Conservation (phyloP, 1,284 basidiomycete species). For the Cutaneotrichosporon dermatis region DNA sequence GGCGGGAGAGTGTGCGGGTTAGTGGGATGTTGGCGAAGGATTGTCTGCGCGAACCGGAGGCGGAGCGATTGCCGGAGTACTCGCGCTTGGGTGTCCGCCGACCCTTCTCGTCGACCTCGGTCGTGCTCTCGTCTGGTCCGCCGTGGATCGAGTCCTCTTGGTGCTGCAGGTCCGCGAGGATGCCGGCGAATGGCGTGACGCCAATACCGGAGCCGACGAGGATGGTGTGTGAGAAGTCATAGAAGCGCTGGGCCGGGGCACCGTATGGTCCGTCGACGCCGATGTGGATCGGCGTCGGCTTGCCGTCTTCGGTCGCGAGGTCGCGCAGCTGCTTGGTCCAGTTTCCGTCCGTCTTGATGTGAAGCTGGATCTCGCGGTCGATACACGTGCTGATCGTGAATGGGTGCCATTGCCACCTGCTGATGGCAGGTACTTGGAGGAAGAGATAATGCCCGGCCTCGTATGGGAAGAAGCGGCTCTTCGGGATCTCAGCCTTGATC, state of each 20-base stretch:
- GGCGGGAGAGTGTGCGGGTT: constrained; percentile 2
- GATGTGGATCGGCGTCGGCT: constrained; percentile 16
- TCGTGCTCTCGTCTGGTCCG: constrained; percentile 12
- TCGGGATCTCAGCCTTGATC: constrained; percentile 22
- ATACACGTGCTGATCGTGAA: constrained; percentile 30
- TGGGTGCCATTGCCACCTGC: constrained; percentile 29
- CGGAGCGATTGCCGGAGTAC: too few species aligned
- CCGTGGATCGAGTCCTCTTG: constrained; percentile 22
- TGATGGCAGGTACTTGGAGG: constrained; percentile 25
- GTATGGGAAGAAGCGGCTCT: constrained; percentile 21
- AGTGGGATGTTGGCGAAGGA: too few species aligned
- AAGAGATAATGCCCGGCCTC: constrained; percentile 31
- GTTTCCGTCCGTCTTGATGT: constrained; percentile 35
- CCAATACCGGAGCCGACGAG: constrained; percentile 32
- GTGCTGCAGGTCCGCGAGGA: constrained; percentile 28
- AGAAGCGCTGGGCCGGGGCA: constrained; percentile 33
- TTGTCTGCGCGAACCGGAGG: too few species aligned
- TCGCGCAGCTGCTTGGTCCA: constrained; percentile 25
- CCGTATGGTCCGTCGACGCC: constrained; percentile 34
- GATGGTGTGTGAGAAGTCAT: constrained; percentile 32
- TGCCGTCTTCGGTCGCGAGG: constrained; percentile 12
- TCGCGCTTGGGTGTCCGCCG: too few species aligned
- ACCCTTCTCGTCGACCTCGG: too few species aligned
- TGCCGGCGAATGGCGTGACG: constrained; percentile 33
- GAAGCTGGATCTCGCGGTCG: constrained; percentile 21